Evolutionary conservation across 371 early-diverging fungal species (phyloP).

Genomic region (Mucor velutinosus): DNA sequence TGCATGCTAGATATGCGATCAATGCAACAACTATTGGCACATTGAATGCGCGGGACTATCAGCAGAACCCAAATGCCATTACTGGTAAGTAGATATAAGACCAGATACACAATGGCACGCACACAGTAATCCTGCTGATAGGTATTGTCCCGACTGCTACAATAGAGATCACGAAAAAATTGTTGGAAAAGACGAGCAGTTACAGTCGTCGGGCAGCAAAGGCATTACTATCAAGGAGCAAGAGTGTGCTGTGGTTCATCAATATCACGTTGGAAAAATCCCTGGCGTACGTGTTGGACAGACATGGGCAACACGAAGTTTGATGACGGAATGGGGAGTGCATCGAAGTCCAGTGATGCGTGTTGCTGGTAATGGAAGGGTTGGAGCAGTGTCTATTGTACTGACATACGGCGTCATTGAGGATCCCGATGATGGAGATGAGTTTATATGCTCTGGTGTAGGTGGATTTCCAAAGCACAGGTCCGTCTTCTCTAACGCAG

Average conservation of each 20-base stretch:
- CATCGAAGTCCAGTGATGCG: constrained; percentile 57
- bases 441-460: constrained; percentile 60
- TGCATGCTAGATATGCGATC: constrained; percentile 51
- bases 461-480: constrained; percentile 48
- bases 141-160: constrained; percentile 57
- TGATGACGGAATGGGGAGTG: constrained; percentile 54
- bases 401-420: constrained; percentile 57
- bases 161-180: constrained; percentile 44
- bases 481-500: not conserved
- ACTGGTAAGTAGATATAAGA: constrained; percentile 29
- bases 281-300: constrained; percentile 67
- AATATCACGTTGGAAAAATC: constrained; percentile 54
- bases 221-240: constrained; percentile 13
- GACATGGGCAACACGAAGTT: constrained; percentile 46
- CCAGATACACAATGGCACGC: not conserved
- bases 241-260: constrained; percentile 40
- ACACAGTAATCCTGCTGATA: not conserved
- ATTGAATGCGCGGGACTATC: constrained; percentile 46
- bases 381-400: constrained; percentile 57
- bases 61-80: constrained; percentile 46
- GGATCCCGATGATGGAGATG: constrained; percentile 59
- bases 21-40: constrained; percentile 62
- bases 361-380: constrained; percentile 45
- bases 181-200: constrained; percentile 39
- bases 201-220: not conserved